Base-by-base conservation (phyloP, 192 early-diverging fungal species). In the Geranomyces michiganensis region DNA sequence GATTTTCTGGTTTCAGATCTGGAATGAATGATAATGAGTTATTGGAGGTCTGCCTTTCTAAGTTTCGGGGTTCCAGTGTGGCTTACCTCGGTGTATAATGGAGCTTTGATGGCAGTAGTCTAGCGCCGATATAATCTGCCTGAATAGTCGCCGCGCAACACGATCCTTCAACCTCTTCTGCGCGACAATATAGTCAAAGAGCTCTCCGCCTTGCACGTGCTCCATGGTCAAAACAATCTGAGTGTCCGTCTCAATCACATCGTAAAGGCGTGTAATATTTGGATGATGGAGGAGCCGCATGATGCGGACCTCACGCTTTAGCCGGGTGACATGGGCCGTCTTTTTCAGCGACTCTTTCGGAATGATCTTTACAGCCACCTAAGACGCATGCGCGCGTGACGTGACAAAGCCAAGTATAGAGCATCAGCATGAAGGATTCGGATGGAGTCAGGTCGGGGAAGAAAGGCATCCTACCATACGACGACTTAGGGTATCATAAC, bases 1-100 rank as follows among this genome's bases (percentile, higher is more conserved):
- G 90, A 73, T 99, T 99, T 81, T 99, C 97, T 41, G 97, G 97
- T 78, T 99, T 97, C 63, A 98, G 82, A 81, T 97, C 97, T 82
- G 70, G 7, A 19, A 46, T 31, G n/a, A 41, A 53, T 9, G 17
- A 17, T 24, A 53, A 53, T 24, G n/a, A 53, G 51, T 53, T 6
- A 26, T 53, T 15, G 17, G 51, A 15, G 19, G 15, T 9, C 3
- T 9, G 17, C n/a, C 3, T 53, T 26, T 53, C 51, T 6, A 53
- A 21, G 33, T 43, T 0, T 45, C 0, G 32, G n/a, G 41, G 4
- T 26, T 53, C 15, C 17, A 9, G 17, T 3, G n/a, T 53, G 26
- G 26, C 63, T 44, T 44, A 82, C 82, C 86, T 63, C 86, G 36
- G 60, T 88, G 86, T 58, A 88, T 81, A 31, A 88, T 76, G 15